Evolutionary conservation across 495 filamentous ascomycete species (phyloP), one percentile per base, ranked within the genome.

Genomic region (Penicillium cinerascens): DNA sequence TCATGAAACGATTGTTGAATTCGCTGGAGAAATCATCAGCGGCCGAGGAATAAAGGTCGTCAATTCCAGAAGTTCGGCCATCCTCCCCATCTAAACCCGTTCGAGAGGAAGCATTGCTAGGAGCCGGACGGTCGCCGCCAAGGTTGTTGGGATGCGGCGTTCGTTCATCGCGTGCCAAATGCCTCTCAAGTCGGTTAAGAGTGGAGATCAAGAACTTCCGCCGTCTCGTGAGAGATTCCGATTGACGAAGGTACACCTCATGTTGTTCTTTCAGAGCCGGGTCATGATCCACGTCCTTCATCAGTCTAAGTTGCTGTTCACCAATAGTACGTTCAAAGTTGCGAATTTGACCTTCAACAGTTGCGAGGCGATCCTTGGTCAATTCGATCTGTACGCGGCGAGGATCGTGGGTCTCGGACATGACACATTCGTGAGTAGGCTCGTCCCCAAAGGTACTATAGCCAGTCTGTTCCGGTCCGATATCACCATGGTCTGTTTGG

Each of bases 1-100:
- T 86, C 58, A 97, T 91, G 72, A 98, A 98, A 17, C 95, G 87
- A 61, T 98, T 98, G 69, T 95, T 95, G 80, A 97, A 98, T 68
- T 97, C 91, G 66, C 85, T 95, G 6, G 82, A 81, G 59, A 88
- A 87, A 47, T 92, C 88, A 17, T 83, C 79, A 7, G 67, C 59
- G 10, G 70, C 65, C 10, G 68, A 68, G 0, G 71, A 64, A 49
- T 74, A 76, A 1, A 76, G 58, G 4, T 67, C 69, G 25, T 74
- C 72, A 18, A 74, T 39, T 26, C 76, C 66, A 10, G 71, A 63
- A 23, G 77, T 67, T 42, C 72, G 74, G 44, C 56, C 61, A 40
- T 75, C 74, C 9, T 80, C 76, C 0, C 76, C 72, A 58, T 84
- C 80, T 42, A 66, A 50, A 42, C 71, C 71, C 29, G 73, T 60